These are phyloP conservation scores for Mortierella polycephala DNA, from an alignment of 371 early-diverging fungal genomes.

Conservation along the genomic window DNA sequence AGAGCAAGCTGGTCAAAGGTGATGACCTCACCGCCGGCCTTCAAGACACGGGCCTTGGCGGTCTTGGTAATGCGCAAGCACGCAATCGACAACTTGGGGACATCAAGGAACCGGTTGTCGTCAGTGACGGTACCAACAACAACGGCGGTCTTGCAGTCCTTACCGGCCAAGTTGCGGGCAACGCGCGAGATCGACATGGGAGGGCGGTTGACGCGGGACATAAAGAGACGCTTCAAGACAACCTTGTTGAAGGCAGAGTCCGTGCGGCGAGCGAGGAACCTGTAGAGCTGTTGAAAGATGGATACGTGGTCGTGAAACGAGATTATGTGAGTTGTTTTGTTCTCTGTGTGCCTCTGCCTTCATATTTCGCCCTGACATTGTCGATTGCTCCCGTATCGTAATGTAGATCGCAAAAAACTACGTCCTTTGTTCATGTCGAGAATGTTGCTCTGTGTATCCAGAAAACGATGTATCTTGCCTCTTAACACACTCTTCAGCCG, in stretches of 20 bases:
- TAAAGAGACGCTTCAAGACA: conserved; percentile 97
- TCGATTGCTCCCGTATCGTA: too few relatives aligned
- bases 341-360: background rate
- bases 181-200: conserved; percentile 94
- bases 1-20: conserved; percentile 99
- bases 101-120: conserved; percentile 91
- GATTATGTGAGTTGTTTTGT: conserved; percentile 9
- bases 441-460: too few relatives aligned
- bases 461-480: too few relatives aligned
- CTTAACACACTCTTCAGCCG: too few relatives aligned
- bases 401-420: too few relatives aligned
- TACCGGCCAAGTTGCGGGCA: conserved; percentile 72
- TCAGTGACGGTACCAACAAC: conserved; percentile 97
- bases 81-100: conserved; percentile 96
- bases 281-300: conserved; percentile 82
- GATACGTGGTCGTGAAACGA: background rate
- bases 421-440: too few relatives aligned
- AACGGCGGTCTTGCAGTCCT: conserved; percentile 88
- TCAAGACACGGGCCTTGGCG: conserved; percentile 96
- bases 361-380: background rate
- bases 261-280: conserved; percentile 98
- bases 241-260: conserved; percentile 98
- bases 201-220: conserved; percentile 97
- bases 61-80: conserved; percentile 96
- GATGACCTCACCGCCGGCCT: conserved; percentile 98